Evolutionary conservation across 129 eudicot genomes (phyloP).

Genomic region (Arctium minus): DNA sequence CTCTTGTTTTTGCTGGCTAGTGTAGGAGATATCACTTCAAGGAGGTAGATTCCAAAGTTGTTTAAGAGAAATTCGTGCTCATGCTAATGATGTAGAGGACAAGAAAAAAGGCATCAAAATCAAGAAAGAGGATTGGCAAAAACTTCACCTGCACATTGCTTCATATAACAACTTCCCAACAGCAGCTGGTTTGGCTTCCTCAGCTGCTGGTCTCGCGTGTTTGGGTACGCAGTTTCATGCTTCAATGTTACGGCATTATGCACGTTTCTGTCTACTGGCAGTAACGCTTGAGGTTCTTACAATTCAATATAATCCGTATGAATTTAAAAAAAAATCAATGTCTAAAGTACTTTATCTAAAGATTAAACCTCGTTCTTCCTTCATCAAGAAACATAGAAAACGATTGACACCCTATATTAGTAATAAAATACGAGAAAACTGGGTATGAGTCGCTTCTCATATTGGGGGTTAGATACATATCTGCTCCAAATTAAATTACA

Average conservation of each 20-base stretch:
- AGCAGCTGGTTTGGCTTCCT: slow-evolving; percentile 98
- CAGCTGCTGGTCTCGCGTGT: slow-evolving; percentile 99
- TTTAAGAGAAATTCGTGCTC: slow-evolving; percentile 81
- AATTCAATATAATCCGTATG: too few relatives aligned
- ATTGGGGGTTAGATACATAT: too few relatives aligned
- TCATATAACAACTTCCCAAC: slow-evolving; percentile 95
- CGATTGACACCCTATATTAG: too few relatives aligned
- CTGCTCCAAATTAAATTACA: too few relatives aligned
- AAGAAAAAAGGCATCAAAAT: slow-evolving; percentile 76
- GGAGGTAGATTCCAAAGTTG: slow-evolving; percentile 88
- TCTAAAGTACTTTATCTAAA: neutral
- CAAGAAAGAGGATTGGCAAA: slow-evolving; percentile 79
- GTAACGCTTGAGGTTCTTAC: too few relatives aligned
- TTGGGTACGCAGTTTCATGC: slow-evolving; percentile 43
- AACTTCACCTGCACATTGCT: slow-evolving; percentile 85
- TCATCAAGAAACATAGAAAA: neutral
- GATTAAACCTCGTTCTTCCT: neutral
- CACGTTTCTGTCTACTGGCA: too few relatives aligned
- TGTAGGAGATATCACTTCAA: slow-evolving; percentile 88
- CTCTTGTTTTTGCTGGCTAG: slow-evolving; percentile 21
- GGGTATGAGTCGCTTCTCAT: too few relatives aligned
- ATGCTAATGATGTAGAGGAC: slow-evolving; percentile 82
- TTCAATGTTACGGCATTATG: neutral
- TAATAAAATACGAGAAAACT: too few relatives aligned
- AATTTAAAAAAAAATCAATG: too few relatives aligned